phyloP scores from a whole-genome alignment of 768 basidiomycete genomes.

The Hydnum rufescens region DNA sequence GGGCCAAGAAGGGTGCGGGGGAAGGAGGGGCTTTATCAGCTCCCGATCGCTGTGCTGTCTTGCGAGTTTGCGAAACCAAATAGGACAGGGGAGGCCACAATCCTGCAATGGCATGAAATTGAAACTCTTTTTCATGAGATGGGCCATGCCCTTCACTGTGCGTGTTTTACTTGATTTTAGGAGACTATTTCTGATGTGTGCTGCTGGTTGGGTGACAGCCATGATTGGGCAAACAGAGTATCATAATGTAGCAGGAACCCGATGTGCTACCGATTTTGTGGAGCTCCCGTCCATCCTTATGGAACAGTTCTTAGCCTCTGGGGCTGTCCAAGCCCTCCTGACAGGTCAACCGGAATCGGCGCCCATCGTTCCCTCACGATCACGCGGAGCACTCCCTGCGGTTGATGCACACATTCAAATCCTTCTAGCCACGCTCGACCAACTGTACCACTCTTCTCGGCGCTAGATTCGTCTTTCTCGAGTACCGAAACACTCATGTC shows the following conservation, averaged over 20 bases:
- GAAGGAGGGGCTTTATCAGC: conserved; percentile 53
- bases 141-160: conserved; percentile 99
- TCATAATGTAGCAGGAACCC: conserved; percentile 93
- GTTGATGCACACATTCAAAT: conserved; percentile 89
- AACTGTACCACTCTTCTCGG: conserved; percentile 67
- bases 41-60: conserved; percentile 79
- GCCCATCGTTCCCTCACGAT: conserved; percentile 6
- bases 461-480: conserved; percentile 38
- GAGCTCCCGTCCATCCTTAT: conserved; percentile 95
- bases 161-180: background rate
- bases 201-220: conserved; percentile 32
- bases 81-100: conserved; percentile 39
- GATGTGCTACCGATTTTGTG: conserved; percentile 95
- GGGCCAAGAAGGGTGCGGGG: conserved; percentile 15
- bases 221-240: conserved; percentile 97
- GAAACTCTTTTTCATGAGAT: conserved; percentile 94
- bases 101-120: conserved; percentile 83
- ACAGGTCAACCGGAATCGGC: conserved; percentile 2
- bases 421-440: conserved; percentile 73
- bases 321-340: conserved; percentile 64
- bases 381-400: conserved; percentile 14
- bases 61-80: conserved; percentile 67
- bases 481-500: conserved; percentile 46
- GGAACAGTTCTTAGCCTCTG: conserved; percentile 90
- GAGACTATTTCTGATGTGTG: background rate